Conservation (phyloP, 2,329 filamentous ascomycete genomes). For the Davidsoniella eucalypti region DNA sequence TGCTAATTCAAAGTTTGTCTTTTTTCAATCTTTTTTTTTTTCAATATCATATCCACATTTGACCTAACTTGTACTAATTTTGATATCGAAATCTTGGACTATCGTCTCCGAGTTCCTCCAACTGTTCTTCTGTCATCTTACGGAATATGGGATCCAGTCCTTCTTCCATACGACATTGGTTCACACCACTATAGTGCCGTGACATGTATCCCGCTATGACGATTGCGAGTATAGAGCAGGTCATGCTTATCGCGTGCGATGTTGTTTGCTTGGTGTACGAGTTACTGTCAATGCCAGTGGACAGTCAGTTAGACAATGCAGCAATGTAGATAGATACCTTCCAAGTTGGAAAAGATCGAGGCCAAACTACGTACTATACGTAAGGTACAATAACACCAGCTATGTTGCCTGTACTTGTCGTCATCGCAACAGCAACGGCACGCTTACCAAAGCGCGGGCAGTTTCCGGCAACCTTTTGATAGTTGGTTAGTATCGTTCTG, state of each 20-base stretch:
- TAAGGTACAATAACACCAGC: background rate
- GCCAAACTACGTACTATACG: background rate
- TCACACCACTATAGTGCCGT: background rate
- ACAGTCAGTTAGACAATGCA: too few species aligned
- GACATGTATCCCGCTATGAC: background rate
- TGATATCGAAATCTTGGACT: background rate
- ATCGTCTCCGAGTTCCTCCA: background rate
- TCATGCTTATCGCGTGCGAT: background rate
- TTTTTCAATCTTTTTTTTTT: too few species aligned
- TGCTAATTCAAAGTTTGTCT: slow-evolving; percentile 1
- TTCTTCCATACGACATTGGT: background rate
- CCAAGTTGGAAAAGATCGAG: background rate
- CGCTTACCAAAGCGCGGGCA: background rate
- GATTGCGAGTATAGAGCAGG: background rate
- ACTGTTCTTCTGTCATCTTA: background rate
- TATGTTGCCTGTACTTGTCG: background rate
- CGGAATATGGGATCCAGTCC: background rate
- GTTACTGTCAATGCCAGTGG: background rate
- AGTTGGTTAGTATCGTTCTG: background rate
- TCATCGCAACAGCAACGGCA: background rate
- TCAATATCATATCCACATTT: too few species aligned
- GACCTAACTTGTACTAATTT: background rate
- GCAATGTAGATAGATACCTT: too few species aligned
- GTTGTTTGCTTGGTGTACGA: background rate
- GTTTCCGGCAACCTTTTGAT: background rate